Evolutionary conservation across 257 asterid genomes (phyloP).

Genomic region (Echites panduratus): DNA sequence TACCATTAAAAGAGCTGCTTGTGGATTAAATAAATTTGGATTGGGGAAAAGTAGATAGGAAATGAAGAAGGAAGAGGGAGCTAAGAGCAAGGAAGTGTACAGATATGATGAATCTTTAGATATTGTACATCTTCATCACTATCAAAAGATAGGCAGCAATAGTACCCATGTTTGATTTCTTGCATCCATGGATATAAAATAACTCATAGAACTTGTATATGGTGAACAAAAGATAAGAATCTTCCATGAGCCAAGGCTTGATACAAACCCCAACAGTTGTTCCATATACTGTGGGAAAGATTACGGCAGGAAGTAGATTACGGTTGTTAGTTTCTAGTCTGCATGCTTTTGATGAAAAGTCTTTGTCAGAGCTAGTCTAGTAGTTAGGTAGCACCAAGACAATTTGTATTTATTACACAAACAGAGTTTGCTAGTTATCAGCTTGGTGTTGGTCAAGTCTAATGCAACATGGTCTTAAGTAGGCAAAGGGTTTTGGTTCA

Average conservation of each 20-base stretch:
- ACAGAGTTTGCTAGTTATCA: neutral
- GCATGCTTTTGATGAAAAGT: neutral
- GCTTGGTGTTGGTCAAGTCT: neutral
- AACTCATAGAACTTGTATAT: neutral
- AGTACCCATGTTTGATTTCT: neutral
- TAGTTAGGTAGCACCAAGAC: neutral
- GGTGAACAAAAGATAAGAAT: neutral
- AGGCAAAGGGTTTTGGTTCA: neutral
- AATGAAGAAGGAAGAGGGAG: neutral
- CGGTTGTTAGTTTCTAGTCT: neutral
- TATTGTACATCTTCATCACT: neutral
- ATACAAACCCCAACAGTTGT: neutral
- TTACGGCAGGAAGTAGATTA: neutral
- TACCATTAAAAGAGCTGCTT: neutral
- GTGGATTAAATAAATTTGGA: neutral
- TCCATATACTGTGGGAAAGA: neutral
- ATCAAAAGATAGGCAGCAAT: neutral
- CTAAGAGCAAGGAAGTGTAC: neutral
- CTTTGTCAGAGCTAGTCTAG: neutral
- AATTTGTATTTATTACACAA: neutral
- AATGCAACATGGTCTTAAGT: neutral
- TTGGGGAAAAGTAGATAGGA: neutral
- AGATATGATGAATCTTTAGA: neutral
- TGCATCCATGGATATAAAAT: neutral
- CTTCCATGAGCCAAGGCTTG: too few species aligned